Conservation (phyloP, 257 asterid species). For the Sherardia arvensis region DNA sequence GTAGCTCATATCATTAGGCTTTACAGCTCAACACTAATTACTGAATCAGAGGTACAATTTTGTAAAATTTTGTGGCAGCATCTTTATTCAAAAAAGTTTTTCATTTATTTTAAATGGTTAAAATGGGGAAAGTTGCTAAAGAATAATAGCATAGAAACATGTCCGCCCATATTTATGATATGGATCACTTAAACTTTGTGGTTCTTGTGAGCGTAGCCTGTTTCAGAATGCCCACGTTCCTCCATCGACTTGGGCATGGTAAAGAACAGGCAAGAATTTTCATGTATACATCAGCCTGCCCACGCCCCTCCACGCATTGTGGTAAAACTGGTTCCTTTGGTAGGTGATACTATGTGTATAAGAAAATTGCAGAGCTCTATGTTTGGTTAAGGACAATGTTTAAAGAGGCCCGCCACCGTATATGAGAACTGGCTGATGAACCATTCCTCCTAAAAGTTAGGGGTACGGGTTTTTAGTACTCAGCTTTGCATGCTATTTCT, state of each 20-base stretch:
- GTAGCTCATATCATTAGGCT: constrained; percentile 95
- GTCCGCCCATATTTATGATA: neutral
- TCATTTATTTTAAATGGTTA: neutral
- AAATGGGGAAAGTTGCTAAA: neutral
- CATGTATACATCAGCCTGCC: neutral
- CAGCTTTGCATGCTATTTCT: no score
- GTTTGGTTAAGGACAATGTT: no score
- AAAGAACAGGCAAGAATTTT: neutral
- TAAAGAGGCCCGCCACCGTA: no score
- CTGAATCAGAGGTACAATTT: constrained; percentile 81
- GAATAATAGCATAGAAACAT: neutral
- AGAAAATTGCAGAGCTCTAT: no score
- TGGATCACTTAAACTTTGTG: neutral
- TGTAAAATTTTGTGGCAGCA: constrained; percentile 21
- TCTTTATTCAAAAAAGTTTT: neutral
- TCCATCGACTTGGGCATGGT: neutral
- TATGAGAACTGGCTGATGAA: no score
- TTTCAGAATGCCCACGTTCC: neutral
- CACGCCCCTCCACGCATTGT: neutral
- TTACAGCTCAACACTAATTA: constrained; percentile 80
- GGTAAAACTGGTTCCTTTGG: neutral
- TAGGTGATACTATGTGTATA: neutral
- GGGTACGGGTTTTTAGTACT: no score
- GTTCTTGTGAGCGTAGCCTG: neutral
- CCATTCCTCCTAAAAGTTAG: no score